phyloP scores from a whole-genome alignment of 2,329 filamentous ascomycete genomes.

The Lomentospora prolificans region DNA sequence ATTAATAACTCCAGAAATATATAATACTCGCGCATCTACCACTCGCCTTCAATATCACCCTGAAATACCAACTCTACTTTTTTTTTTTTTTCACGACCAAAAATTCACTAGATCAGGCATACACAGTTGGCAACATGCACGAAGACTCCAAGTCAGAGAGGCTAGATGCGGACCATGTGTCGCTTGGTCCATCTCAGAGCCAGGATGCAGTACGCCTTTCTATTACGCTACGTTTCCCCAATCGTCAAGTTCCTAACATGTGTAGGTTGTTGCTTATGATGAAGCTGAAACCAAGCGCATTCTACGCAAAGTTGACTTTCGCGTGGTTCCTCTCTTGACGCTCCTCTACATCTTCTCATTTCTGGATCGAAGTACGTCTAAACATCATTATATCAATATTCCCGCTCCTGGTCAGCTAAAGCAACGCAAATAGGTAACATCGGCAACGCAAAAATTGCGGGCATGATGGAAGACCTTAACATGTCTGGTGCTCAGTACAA shows the following conservation, averaged over 20 bases:
- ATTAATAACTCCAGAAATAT: too few species aligned
- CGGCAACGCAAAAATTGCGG: slow-evolving; percentile 40
- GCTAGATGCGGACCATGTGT: not conserved
- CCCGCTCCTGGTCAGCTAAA: not conserved
- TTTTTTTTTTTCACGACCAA: not conserved
- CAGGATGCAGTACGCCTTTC: not conserved
- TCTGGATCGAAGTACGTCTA: not conserved
- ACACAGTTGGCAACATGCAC: not conserved
- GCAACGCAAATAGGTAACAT: slow-evolving; percentile 26
- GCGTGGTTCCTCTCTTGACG: not conserved
- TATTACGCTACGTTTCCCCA: not conserved
- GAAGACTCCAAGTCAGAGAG: not conserved
- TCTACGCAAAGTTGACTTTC: slow-evolving; percentile 11
- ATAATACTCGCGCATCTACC: too few species aligned
- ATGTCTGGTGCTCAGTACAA: slow-evolving; percentile 53
- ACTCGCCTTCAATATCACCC: too few species aligned
- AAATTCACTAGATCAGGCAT: not conserved
- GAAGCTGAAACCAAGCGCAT: slow-evolving; percentile 5
- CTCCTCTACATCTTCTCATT: not conserved
- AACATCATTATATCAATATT: not conserved
- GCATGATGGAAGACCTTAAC: slow-evolving; percentile 24
- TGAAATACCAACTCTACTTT: not conserved
- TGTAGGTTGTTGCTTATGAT: not conserved
- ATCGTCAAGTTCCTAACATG: not conserved
- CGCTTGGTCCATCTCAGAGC: not conserved